Base-by-base conservation (phyloP, 1,284 basidiomycete genomes). In the Rhodotorula sp. region DNA sequence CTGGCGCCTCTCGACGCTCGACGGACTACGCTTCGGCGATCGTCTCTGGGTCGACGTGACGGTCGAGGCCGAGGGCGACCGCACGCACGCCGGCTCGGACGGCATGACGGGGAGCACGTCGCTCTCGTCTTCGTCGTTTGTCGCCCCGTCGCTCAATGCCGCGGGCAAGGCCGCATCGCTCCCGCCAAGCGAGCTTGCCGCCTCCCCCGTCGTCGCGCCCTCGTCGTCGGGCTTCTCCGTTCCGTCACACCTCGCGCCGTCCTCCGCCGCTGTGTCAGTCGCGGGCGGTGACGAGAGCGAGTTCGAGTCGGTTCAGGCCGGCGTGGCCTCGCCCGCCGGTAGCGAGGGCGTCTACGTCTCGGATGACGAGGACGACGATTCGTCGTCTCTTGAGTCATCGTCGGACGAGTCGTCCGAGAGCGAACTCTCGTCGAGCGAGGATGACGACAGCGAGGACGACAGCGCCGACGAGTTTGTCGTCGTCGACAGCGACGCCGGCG, bases 1-100 rank as follows among this genome's bases (percentile, higher is more conserved):
- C 64, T 78, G 74, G 65, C 60, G 76, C 15, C 59, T 78, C 39
- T 15, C 64, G 29, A 53, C 65, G 27, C 61, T 69, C n/a, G 63
- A 75, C 32, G 75, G 76, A 12, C 56, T 54, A 12, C 60, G 59
- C 53, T 73, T 77, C 46, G 74, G 74, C n/a, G 71, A 77, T 34
- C 66, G 73, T 4, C 55, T 77, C 50, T 77, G 76, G 76, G 60
- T 73, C 55, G 67, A 71, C 37, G 64, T 72, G 53, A 62, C 63
- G 32, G 69, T 75, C 53, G 65, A 70, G 59, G 51, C 39, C 6
- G 66, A 67, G 12, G 67, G 70, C 12, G 64, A 67, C 10, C 36
- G 29, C 39, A 61, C 56, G 19, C 53, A 29, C 22, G 51, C 44
- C 44, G 53, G 32, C 29, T 29, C 53, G 57, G 60, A 61, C 46